Evolutionary conservation across 768 basidiomycete genomes (phyloP), one percentile per base, ranked within the genome.

Genomic region (Gyrodon lividus): DNA sequence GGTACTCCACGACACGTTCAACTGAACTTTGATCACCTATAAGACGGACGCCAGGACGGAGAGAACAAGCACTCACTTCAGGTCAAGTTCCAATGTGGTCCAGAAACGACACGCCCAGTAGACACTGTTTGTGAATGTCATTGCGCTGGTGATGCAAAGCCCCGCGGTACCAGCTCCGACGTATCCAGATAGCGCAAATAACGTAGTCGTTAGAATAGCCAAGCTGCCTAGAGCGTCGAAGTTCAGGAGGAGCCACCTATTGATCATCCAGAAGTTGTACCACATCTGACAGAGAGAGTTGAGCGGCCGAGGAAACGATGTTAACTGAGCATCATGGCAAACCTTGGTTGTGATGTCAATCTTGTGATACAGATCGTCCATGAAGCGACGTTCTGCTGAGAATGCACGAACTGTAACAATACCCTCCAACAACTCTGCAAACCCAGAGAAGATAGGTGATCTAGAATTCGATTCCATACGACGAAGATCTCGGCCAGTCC

Each of bases 361-460:
- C 62, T 87, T 89, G 3, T 59, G 61, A 63, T 88, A 86, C 3
- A 92, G 70, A 48, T 77, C 77, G 48, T 87, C 78, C 54, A 92
- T 72, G 77, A 95, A 93, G 3, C 82, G 71, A 37, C 71, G 70
- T 63, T 93, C 91, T 0, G 83, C 85, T 1, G 86, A 83, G 70
- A 93, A 95, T 0, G 92, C 92, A 50, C 92, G 79, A 44, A 95
- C 87, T 13, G 90, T 92, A 20, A 92, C 86, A 46, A 94, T 87
- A 22, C 90, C 91, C 43, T 91, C 87, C 33, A 94, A 69, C 12
- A 92, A 70, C 62, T 91, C 88, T 6, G 80, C 79, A 58, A 89
- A 91, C 54, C 84, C 86, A 3, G 85, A 84, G 68, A 84, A 88
- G 52, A 89, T 88, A 2, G 89, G 87, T 0, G 86, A 87, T 22